Base-by-base conservation (phyloP, 768 basidiomycete genomes). In the Boletus rex-veris region DNA sequence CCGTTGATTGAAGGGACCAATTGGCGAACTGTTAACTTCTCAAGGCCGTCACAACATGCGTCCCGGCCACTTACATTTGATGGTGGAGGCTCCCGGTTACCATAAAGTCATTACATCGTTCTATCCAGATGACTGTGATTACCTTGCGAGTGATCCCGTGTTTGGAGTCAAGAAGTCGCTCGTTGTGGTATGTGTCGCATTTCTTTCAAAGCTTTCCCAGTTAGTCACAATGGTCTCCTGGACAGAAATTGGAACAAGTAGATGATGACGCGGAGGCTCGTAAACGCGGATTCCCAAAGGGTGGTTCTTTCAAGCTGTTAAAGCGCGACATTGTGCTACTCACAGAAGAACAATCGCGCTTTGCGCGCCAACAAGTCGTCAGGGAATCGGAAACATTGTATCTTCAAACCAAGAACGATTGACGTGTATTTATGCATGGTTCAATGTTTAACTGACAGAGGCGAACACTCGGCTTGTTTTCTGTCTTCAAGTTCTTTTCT, bases 151-250 rank as follows among this genome's bases (percentile, higher is more conserved):
- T 55, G 91, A 93, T 64, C 77, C 81, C 12, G 89, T 92, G 3
- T 92, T 92, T 68, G 90, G 92, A 10, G 90, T 89, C 21, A 90
- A 90, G 69, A 78, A 80, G 45, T 89, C 86, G 7, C 75, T 94
- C 28, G 78, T 92, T 19, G 81, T 90, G 58, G 90, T 91, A 70
- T 47, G 82, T 75, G 7, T 38, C n/a, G 8, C 16, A 12, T 37
- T 47, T 31, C 45, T 33, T 19, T 5, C 7, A 21, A 33, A 1
- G 39, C 7, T 28, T 21, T 43, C 48, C 31, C 40, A 21, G 57
- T 52, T 24, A 18, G 14, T 47, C 37, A 44, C 48, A 18, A 38
- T 38, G 12, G 8, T 19, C 10, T 36, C 28, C 36, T 19, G 39
- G 10, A 48, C 63, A 86, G 85, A 76, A 77, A 42, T 70, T 83